Conservation (phyloP, 2,329 filamentous ascomycete genomes). For the Lachnellula hyalina region DNA sequence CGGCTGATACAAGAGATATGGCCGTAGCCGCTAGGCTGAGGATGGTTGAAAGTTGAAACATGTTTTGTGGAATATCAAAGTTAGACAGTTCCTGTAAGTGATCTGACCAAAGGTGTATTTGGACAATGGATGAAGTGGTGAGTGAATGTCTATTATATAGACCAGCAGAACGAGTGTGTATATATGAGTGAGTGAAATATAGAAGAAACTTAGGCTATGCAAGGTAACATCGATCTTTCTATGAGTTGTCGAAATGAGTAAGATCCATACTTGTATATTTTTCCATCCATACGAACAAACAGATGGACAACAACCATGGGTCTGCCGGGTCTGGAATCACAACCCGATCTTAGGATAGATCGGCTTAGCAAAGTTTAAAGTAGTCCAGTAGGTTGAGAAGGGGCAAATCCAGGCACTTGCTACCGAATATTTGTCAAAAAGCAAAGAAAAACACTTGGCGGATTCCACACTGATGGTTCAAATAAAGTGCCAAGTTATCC, state of each 20-base stretch:
- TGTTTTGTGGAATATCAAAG: slow-evolving; percentile 11
- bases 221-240: too few species aligned
- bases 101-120: too few species aligned
- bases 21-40: slow-evolving; percentile 16
- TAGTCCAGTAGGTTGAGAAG: not conserved
- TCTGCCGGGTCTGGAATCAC: not conserved
- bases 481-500: not conserved
- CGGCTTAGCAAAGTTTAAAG: not conserved
- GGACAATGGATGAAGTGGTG: too few species aligned
- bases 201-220: too few species aligned
- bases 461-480: not conserved
- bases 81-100: not conserved
- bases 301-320: not conserved
- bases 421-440: not conserved
- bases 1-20: slow-evolving; percentile 15
- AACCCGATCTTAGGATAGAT: not conserved
- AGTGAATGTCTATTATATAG: too few species aligned
- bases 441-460: not conserved
- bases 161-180: too few species aligned
- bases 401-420: too few species aligned
- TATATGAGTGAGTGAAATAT: too few species aligned
- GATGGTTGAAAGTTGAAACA: slow-evolving; percentile 23
- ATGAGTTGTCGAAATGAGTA: too few species aligned
- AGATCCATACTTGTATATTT: too few species aligned
- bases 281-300: too few species aligned